Conservation (phyloP, 352 stramenopile species). For the Globisporangium abappressorium region DNA sequence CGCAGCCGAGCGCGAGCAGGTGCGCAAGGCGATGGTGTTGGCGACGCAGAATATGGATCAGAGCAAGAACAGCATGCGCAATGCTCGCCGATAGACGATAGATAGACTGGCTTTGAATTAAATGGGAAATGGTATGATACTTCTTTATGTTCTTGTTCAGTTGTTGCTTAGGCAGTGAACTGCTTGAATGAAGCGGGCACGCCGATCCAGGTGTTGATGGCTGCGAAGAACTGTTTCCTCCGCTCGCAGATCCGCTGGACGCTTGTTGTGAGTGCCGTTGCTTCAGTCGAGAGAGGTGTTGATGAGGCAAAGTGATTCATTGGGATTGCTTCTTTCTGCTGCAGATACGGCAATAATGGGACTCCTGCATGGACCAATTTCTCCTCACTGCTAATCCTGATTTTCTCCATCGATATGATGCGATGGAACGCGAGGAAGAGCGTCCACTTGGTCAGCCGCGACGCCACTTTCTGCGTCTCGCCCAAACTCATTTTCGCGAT, state of each 20-base stretch:
- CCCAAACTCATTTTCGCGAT: constrained; percentile 40
- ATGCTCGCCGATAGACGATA: not conserved
- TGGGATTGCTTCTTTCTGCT: constrained; percentile 35
- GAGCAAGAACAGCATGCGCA: not conserved
- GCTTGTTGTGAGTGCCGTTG: not conserved
- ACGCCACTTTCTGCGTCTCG: constrained; percentile 51
- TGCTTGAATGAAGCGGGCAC: constrained; percentile 35
- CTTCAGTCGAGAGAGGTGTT: not conserved
- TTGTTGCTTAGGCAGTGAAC: constrained; percentile 29
- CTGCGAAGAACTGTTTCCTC: constrained; percentile 10
- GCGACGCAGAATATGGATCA: not conserved
- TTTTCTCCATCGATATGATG: constrained; percentile 7
- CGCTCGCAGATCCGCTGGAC: not conserved
- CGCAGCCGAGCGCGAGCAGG: constrained; percentile 27
- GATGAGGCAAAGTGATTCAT: constrained; percentile 1
- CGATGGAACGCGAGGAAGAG: constrained; percentile 50
- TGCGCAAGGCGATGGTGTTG: constrained; percentile 25
- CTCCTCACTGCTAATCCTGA: not conserved
- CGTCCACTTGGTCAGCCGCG: constrained; percentile 57
- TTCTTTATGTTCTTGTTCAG: not conserved
- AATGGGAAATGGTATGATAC: not conserved
- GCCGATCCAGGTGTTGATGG: constrained; percentile 31
- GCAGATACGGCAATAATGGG: constrained; percentile 28
- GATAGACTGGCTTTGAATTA: not conserved
- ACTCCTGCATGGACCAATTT: not conserved